Evolutionary conservation across 2,329 filamentous ascomycete genomes (phyloP).

Genomic region (Colletotrichum cuscutae): DNA sequence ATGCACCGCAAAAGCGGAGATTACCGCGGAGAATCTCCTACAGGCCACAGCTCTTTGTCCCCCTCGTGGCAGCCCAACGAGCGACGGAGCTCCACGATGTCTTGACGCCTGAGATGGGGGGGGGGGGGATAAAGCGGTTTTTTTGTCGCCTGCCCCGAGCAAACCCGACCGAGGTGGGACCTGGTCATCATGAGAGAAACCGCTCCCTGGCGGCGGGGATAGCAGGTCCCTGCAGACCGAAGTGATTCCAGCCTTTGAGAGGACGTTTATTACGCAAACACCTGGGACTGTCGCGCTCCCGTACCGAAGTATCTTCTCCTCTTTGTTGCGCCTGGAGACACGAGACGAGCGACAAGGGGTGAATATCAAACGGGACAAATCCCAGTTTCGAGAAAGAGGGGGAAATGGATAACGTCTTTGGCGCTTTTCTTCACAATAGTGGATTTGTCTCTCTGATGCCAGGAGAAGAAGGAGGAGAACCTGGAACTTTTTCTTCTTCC

Average conservation of each 20-base stretch:
- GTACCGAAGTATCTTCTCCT: neutral
- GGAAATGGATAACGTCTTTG: neutral
- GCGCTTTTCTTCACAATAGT: neutral
- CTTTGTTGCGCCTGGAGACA: conserved; percentile 8
- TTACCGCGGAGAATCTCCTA: conserved; percentile 3
- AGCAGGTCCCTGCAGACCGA: conserved; percentile 21
- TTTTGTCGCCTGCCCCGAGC: conserved; percentile 5
- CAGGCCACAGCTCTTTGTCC: conserved; percentile 8
- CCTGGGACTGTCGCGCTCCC: neutral
- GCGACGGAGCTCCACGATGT: conserved; percentile 3
- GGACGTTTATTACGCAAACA: conserved; percentile 14
- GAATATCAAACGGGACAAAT: neutral
- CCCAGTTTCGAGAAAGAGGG: neutral
- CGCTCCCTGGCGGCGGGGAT: neutral
- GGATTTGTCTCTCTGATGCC: neutral
- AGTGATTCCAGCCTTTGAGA: conserved; percentile 22
- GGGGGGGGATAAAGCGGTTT: neutral
- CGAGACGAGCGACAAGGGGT: conserved; percentile 1
- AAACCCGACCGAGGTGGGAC: conserved; percentile 20
- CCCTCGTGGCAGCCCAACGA: conserved; percentile 32
- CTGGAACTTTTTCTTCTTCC: neutral
- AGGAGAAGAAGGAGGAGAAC: conserved; percentile 23
- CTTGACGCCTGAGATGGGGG: neutral
- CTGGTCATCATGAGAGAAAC: conserved; percentile 1
- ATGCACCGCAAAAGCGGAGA: conserved; percentile 11